phyloP scores from a whole-genome alignment of 2,329 filamentous ascomycete genomes.

The Fusarium stilboides region DNA sequence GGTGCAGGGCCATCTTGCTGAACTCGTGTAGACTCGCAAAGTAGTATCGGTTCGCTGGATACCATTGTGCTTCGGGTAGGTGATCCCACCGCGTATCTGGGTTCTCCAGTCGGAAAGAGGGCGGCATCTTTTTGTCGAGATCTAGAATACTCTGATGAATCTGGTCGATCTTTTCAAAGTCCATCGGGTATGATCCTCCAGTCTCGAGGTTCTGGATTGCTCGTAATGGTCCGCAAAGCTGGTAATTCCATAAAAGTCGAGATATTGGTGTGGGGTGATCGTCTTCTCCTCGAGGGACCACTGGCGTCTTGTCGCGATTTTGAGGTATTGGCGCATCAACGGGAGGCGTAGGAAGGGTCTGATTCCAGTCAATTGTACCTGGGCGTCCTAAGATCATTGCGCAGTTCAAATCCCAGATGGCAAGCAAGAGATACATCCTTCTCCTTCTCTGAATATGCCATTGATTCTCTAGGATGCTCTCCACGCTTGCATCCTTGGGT shows the following conservation, averaged over 20 bases:
- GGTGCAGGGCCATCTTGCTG: conserved; percentile 72
- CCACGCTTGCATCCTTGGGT: conserved; percentile 61
- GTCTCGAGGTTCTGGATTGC: conserved; percentile 71
- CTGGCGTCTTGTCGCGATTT: conserved; percentile 63
- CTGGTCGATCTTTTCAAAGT: conserved; percentile 68
- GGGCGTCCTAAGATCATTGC: conserved; percentile 69
- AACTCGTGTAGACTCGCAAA: conserved; percentile 67
- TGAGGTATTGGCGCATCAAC: conserved; percentile 67
- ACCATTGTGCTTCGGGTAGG: conserved; percentile 68
- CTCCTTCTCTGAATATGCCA: conserved; percentile 72
- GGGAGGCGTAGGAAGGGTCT: conserved; percentile 64
- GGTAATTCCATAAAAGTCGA: conserved; percentile 65
- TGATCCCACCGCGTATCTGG: conserved; percentile 71
- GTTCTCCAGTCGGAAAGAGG: conserved; percentile 68
- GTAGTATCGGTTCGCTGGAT: conserved; percentile 62
- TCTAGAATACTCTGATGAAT: conserved; percentile 67
- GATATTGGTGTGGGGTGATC: conserved; percentile 73
- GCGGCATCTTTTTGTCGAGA: conserved; percentile 64
- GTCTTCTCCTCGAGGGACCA: conserved; percentile 62
- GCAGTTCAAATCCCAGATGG: conserved; percentile 67
- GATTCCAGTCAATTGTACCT: conserved; percentile 67
- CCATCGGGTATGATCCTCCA: conserved; percentile 68
- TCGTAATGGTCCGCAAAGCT: conserved; percentile 64
- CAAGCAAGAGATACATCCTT: conserved; percentile 70
- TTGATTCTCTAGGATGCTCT: conserved; percentile 68